Percentiles rank a stretch among this genome's conserved stretches.
These are phyloP conservation scores for Diplodia scrobiculata DNA, from an alignment of 2,329 filamentous ascomycete genomes.

Conservation along the genomic window DNA sequence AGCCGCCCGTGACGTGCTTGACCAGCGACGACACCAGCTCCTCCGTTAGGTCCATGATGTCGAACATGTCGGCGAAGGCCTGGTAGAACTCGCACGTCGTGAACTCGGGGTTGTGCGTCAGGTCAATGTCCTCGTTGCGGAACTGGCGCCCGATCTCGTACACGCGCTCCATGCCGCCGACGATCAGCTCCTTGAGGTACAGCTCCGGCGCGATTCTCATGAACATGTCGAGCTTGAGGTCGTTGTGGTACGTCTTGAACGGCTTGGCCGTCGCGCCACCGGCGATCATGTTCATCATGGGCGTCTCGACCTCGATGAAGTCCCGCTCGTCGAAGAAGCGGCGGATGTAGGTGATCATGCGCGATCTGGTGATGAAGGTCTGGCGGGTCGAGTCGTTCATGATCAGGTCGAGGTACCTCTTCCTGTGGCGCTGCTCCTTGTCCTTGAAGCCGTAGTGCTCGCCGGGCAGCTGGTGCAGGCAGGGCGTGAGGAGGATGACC, in stretches of 20 bases:
- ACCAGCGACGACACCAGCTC: slow-evolving; percentile 89
- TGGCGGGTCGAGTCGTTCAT: slow-evolving; percentile 89
- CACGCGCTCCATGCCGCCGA: slow-evolving; percentile 90
- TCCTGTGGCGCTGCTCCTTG: slow-evolving; percentile 87
- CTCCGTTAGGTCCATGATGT: slow-evolving; percentile 88
- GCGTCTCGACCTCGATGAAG: slow-evolving; percentile 93
- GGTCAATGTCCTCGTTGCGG: slow-evolving; percentile 86
- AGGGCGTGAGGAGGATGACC: slow-evolving; percentile 83
- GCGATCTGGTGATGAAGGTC: slow-evolving; percentile 80
- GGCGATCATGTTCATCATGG: slow-evolving; percentile 95
- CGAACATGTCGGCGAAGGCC: slow-evolving; percentile 73
- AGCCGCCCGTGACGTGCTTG: slow-evolving; percentile 82
- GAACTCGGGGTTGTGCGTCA: slow-evolving; percentile 98
- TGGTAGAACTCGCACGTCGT: slow-evolving; percentile 97
- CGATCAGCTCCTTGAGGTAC: slow-evolving; percentile 93
- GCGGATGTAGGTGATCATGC: slow-evolving; percentile 86
- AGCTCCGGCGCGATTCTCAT: slow-evolving; percentile 94
- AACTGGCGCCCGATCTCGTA: slow-evolving; percentile 97
- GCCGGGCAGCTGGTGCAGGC: slow-evolving; percentile 84
- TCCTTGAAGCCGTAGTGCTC: slow-evolving; percentile 96
- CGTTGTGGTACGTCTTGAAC: slow-evolving; percentile 95
- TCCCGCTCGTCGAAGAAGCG: slow-evolving; percentile 83
- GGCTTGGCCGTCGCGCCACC: slow-evolving; percentile 95
- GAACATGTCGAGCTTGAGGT: slow-evolving; percentile 90
- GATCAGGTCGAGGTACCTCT: slow-evolving; percentile 92